phyloP scores from a whole-genome alignment of 2,329 filamentous ascomycete species.

The Fusarium sacchari region DNA sequence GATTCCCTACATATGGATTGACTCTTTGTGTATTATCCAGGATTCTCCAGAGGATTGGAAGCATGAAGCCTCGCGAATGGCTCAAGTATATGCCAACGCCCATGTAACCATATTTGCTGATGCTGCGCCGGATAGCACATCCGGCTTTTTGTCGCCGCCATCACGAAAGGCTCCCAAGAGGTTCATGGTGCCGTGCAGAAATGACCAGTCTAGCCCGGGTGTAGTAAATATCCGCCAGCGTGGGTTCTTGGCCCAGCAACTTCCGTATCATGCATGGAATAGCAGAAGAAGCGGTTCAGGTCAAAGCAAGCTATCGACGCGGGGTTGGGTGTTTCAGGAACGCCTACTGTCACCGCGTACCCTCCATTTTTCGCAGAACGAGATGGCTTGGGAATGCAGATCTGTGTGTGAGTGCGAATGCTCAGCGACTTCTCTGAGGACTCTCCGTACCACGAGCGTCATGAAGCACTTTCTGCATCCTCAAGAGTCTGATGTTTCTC shows the following conservation, averaged over 20 bases:
- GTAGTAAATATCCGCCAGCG: not conserved
- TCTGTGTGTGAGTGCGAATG: not conserved
- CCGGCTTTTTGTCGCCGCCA: not conserved
- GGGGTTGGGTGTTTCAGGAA: not conserved
- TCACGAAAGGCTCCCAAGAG: not conserved
- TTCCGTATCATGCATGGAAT: not conserved
- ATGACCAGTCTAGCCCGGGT: not conserved
- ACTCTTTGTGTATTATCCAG: constrained; percentile 12
- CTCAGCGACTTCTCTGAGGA: not conserved
- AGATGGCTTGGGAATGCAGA: constrained; percentile 6
- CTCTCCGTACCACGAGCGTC: not conserved
- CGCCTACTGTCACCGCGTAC: not conserved
- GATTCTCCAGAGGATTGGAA: constrained; percentile 11
- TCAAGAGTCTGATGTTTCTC: not conserved
- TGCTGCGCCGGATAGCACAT: not conserved
- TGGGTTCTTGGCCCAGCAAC: not conserved
- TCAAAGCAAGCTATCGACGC: not conserved
- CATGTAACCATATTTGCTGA: constrained; percentile 10
- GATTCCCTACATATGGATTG: constrained; percentile 13
- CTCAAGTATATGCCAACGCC: constrained; percentile 10
- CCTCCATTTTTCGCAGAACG: not conserved
- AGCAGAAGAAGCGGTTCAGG: not conserved
- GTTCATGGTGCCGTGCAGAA: not conserved
- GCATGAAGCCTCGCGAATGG: constrained; percentile 8
- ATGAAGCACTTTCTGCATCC: constrained; percentile 1